phyloP scores from a whole-genome alignment of 2,329 filamentous ascomycete species.

The Botrytis fragariae region DNA sequence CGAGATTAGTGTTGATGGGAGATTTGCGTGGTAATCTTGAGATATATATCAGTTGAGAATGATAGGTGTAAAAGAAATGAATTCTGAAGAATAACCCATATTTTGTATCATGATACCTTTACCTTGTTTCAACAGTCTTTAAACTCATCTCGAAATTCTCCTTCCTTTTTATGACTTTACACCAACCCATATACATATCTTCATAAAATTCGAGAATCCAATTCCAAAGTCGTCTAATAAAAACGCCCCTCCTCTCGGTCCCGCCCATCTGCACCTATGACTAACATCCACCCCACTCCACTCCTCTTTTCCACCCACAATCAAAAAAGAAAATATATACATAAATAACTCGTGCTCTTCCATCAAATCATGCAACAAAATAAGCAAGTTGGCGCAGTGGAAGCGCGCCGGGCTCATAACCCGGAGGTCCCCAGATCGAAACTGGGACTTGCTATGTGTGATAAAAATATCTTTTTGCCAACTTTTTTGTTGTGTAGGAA shows the following conservation, averaged over 20 bases:
- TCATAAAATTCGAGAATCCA: background rate
- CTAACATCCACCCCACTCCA: background rate
- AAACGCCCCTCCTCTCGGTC: background rate
- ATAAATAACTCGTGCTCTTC: accelerated
- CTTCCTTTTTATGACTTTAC: background rate
- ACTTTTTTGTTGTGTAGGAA: background rate
- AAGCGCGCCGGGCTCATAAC: constrained; percentile 42
- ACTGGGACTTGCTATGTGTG: background rate
- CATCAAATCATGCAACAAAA: background rate
- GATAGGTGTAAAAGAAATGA: background rate
- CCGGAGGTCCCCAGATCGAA: constrained; percentile 41
- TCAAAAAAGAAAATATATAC: accelerated
- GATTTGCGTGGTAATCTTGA: no score
- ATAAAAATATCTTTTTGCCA: accelerated
- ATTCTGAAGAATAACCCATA: background rate
- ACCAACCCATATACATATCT: background rate
- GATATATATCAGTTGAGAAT: background rate
- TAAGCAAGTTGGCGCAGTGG: constrained; percentile 41
- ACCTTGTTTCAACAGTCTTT: background rate
- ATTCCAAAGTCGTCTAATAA: background rate
- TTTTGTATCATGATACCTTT: background rate
- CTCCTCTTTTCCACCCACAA: background rate
- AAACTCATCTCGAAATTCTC: background rate
- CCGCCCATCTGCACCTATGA: background rate
- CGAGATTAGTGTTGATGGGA: background rate